These are phyloP conservation scores for Tubosaeta sp. DNA, from an alignment of 768 basidiomycete species.

Conservation along the genomic window DNA sequence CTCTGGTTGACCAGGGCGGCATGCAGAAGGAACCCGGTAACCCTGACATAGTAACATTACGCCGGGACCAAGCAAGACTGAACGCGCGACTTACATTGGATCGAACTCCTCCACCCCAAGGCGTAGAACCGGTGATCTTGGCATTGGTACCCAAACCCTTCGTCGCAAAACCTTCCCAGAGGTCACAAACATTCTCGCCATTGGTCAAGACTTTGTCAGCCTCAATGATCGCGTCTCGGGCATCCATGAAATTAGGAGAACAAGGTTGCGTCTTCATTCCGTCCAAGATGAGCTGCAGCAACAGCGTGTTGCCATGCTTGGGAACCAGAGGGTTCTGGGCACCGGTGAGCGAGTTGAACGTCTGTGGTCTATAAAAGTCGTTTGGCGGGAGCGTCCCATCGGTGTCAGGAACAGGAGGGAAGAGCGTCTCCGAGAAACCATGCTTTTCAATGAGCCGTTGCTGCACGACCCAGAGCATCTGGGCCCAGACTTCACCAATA, in stretches of 20 bases:
- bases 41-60: constrained; percentile 31
- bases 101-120: constrained; percentile 91
- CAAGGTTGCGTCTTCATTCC: constrained; percentile 97
- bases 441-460: constrained; percentile 76
- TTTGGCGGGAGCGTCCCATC: constrained; percentile 64
- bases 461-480: constrained; percentile 80
- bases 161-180: constrained; percentile 83
- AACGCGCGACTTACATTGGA: constrained; percentile 43
- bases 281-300: constrained; percentile 78
- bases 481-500: constrained; percentile 94
- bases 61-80: background rate
- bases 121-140: constrained; percentile 65
- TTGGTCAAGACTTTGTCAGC: constrained; percentile 88
- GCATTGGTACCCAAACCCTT: constrained; percentile 83
- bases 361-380: constrained; percentile 58
- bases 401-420: constrained; percentile 68
- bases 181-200: constrained; percentile 85
- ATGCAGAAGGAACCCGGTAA: constrained; percentile 37
- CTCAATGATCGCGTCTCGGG: constrained; percentile 85
- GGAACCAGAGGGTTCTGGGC: constrained; percentile 57
- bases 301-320: constrained; percentile 87
- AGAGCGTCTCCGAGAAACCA: constrained; percentile 73
- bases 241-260: constrained; percentile 85
- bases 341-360: constrained; percentile 29
- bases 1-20: constrained; percentile 24